Conservation (phyloP, 2,329 filamentous ascomycete genomes). For the Triangularia verruculosa region DNA sequence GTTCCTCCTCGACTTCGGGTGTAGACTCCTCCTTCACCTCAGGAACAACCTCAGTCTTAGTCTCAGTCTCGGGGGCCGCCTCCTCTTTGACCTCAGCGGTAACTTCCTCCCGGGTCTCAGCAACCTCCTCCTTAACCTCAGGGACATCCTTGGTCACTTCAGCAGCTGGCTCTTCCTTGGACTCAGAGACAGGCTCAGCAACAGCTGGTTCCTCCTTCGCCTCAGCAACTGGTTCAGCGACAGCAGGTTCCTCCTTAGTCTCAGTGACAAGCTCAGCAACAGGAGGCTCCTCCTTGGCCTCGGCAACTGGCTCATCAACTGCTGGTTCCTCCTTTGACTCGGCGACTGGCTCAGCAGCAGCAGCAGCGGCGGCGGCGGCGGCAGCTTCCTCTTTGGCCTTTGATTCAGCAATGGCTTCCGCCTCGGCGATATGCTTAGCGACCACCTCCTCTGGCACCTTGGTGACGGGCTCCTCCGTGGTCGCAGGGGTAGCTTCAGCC, state of each 20-base stretch:
- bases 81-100: constrained; percentile 5
- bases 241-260: neutral
- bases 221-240: neutral
- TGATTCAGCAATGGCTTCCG: no score
- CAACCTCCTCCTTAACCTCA: constrained; percentile 2
- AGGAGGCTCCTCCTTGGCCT: neutral
- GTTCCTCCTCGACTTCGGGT: neutral
- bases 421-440: no score
- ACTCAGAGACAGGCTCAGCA: neutral
- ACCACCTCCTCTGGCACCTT: neutral
- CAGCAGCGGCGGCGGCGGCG: no score
- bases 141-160: no score
- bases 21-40: constrained; percentile 8
- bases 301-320: neutral
- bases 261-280: neutral
- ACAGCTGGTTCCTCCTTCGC: constrained; percentile 3
- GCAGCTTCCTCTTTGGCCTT: neutral
- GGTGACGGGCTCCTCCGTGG: neutral
- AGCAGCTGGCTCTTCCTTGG: neutral
- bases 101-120: constrained; percentile 1
- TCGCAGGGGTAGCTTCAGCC: neutral
- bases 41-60: neutral
- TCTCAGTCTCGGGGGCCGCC: neutral
- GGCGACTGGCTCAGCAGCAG: neutral
- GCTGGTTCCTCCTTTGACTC: neutral